Conservation (phyloP, 148 eudicot genomes). For the Rhododendron ferrugineum region DNA sequence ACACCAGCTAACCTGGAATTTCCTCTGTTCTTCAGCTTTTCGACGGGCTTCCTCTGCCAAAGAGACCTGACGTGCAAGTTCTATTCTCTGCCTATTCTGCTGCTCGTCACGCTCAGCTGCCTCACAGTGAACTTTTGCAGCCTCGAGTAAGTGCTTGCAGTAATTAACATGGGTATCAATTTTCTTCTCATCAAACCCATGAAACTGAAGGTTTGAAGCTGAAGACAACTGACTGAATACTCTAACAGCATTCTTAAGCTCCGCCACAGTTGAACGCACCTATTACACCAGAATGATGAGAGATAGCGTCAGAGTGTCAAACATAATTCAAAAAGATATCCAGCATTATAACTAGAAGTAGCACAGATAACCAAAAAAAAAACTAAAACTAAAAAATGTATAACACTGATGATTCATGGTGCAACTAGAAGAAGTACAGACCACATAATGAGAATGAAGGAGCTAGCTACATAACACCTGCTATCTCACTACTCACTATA, state of each 20-base stretch:
- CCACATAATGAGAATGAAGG: neutral
- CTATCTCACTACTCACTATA: neutral
- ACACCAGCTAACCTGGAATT: conserved; percentile 53
- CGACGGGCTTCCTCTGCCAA: conserved; percentile 89
- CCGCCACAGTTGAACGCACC: conserved; percentile 86
- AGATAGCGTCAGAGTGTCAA: too few species aligned
- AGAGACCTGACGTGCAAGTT: conserved; percentile 83
- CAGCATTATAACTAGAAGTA: neutral
- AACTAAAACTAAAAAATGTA: too few species aligned
- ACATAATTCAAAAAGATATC: neutral
- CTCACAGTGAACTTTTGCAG: conserved; percentile 80
- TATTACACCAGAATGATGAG: conserved; percentile 16
- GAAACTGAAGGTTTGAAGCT: conserved; percentile 69
- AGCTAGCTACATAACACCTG: neutral
- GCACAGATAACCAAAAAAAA: neutral
- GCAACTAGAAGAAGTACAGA: neutral
- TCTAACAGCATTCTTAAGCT: conserved; percentile 85
- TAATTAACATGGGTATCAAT: conserved; percentile 94
- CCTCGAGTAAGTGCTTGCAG: conserved; percentile 83
- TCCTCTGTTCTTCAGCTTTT: conserved; percentile 89
- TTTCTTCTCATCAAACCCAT: conserved; percentile 97
- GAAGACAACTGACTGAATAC: conserved; percentile 82
- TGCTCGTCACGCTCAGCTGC: conserved; percentile 92
- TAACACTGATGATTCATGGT: neutral
- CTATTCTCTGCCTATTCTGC: conserved; percentile 64